These are phyloP conservation scores for Dothiorella sarmentorum DNA, from an alignment of 2,329 filamentous ascomycete species.

Conservation along the genomic window DNA sequence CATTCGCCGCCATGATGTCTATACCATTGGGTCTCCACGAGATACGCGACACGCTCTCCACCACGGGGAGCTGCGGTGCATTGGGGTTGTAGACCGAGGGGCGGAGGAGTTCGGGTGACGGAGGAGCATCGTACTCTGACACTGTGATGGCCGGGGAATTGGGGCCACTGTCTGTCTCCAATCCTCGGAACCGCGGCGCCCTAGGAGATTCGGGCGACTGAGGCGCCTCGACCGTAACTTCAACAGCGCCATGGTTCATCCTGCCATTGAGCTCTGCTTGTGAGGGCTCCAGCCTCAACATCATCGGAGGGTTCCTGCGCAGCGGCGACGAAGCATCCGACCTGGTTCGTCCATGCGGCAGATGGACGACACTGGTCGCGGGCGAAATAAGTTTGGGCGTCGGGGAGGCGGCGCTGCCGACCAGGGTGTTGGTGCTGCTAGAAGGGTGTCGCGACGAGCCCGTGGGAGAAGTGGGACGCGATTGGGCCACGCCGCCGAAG, in stretches of 20 bases:
- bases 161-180: neutral
- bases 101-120: constrained; percentile 7
- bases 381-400: constrained; percentile 32
- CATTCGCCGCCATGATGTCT: neutral
- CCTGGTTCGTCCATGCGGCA: constrained; percentile 24
- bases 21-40: neutral
- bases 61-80: constrained; percentile 3
- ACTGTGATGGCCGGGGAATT: neutral
- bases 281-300: constrained; percentile 32
- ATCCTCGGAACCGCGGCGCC: neutral
- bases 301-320: constrained; percentile 18
- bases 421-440: constrained; percentile 34
- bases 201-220: constrained; percentile 22
- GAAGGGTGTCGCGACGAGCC: constrained; percentile 23
- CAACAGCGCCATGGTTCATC: constrained; percentile 33
- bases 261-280: constrained; percentile 37
- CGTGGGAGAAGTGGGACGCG: constrained; percentile 36
- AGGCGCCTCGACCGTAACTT: constrained; percentile 35
- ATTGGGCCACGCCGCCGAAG: constrained; percentile 39
- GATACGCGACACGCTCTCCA: constrained; percentile 8
- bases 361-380: constrained; percentile 33
- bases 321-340: constrained; percentile 22
- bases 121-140: neutral
- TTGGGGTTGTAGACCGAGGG: constrained; percentile 1
- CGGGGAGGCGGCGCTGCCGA: constrained; percentile 32